Percentiles rank a stretch among this genome's conserved stretches.
phyloP scores from a whole-genome alignment of 306 rosid species.

The Casuarina glauca region DNA sequence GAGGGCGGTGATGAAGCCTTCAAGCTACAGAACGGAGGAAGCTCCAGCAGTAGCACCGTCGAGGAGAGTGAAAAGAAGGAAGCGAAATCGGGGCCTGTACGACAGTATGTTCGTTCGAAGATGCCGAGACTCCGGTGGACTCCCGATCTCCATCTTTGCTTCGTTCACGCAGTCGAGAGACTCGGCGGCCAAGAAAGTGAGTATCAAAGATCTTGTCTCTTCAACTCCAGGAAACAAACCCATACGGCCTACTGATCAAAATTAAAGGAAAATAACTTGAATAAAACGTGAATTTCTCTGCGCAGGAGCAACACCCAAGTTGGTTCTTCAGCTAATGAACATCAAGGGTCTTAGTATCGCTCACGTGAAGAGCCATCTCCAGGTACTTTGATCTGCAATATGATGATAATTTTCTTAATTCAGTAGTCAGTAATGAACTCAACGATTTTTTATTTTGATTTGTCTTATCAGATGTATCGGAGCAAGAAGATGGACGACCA shows the following conservation, averaged over 20 bases:
- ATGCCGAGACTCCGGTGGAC: constrained; percentile 51
- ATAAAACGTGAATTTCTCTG: not conserved
- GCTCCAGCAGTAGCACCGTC: constrained; percentile 41
- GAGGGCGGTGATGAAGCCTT: not conserved
- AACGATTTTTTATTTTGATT: constrained; percentile 1
- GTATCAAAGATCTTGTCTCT: not conserved
- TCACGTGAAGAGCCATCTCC: constrained; percentile 57
- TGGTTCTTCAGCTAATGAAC: constrained; percentile 53
- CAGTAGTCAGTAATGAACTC: not conserved
- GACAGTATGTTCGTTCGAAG: constrained; percentile 50
- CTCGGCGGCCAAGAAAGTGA: constrained; percentile 51
- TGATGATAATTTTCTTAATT: not conserved
- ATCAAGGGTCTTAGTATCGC: constrained; percentile 54
- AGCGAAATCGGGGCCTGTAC: constrained; percentile 38
- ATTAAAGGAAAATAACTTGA: not conserved
- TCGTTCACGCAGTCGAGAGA: constrained; percentile 44
- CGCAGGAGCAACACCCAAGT: constrained; percentile 56
- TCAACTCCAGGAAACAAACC: not conserved
- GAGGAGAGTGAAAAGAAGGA: constrained; percentile 38
- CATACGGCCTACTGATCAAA: not conserved
- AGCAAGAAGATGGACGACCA: constrained; percentile 49
- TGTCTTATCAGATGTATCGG: constrained; percentile 39
- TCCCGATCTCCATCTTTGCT: constrained; percentile 50
- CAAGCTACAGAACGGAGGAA: constrained; percentile 13
- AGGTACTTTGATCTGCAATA: constrained; percentile 32